phyloP scores from a whole-genome alignment of 768 basidiomycete genomes.

The Boletus pseudopeckii region DNA sequence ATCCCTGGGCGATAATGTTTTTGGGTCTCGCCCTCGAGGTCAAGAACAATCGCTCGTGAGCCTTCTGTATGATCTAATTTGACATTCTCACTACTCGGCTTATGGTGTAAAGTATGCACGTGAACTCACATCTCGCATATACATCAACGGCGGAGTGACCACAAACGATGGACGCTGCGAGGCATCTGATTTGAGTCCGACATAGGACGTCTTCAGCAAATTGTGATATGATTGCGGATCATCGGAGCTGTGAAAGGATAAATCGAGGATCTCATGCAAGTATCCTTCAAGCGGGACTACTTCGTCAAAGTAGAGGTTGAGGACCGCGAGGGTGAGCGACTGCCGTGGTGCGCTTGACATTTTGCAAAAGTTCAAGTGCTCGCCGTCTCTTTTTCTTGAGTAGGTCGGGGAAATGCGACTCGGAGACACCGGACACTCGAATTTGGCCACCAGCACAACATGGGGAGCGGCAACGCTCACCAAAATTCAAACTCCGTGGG shows the following conservation, averaged over 20 bases:
- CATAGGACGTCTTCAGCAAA: conserved; percentile 46
- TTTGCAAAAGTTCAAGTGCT: neutral
- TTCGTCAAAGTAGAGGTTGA: conserved; percentile 43
- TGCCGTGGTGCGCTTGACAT: conserved; percentile 3
- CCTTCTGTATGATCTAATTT: conserved; percentile 58
- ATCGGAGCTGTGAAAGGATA: neutral
- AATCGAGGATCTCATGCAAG: conserved; percentile 35
- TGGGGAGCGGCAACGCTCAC: too few relatives aligned
- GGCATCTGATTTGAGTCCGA: conserved; percentile 36
- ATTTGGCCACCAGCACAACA: too few relatives aligned
- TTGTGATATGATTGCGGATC: conserved; percentile 31
- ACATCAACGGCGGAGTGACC: conserved; percentile 40
- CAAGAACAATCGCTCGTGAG: conserved; percentile 53
- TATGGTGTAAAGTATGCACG: neutral
- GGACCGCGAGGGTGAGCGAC: conserved; percentile 31
- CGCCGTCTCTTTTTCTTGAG: neutral
- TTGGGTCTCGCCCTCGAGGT: conserved; percentile 35
- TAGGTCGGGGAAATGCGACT: neutral
- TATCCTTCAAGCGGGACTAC: conserved; percentile 41
- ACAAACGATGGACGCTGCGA: conserved; percentile 25
- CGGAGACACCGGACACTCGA: neutral
- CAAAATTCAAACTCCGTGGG: too few relatives aligned
- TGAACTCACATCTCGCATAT: conserved; percentile 52
- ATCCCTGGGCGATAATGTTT: conserved; percentile 68
- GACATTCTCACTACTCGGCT: neutral